A percentile compares a stretch with the other conserved stretches of the same genome.
Conservation (phyloP, 164 flowering plant species). For the Umbilicus rupestris region DNA sequence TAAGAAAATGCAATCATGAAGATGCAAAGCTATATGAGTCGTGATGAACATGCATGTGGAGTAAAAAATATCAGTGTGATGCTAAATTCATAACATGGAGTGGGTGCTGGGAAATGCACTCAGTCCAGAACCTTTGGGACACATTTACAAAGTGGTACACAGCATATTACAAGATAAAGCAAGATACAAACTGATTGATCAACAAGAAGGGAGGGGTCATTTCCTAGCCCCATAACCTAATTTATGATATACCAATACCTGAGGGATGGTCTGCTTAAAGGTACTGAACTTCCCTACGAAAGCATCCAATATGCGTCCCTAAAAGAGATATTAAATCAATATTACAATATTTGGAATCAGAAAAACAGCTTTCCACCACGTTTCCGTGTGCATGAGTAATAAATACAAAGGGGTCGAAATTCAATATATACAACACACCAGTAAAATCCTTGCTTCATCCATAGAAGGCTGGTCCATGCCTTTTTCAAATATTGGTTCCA, state of each 20-base stretch:
- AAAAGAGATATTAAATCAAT: constrained; percentile 11
- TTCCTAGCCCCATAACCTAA: neutral
- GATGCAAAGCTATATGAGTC: neutral
- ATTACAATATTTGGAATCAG: neutral
- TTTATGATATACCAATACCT: constrained; percentile 33
- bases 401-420: neutral
- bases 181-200: too few relatives aligned
- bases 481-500: constrained; percentile 94
- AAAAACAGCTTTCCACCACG: too few relatives aligned
- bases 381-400: neutral
- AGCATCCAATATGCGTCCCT: constrained; percentile 96
- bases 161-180: too few relatives aligned
- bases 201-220: too few relatives aligned
- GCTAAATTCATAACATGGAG: too few relatives aligned
- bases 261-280: constrained; percentile 91
- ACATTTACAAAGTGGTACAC: too few relatives aligned
- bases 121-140: too few relatives aligned
- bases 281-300: constrained; percentile 97
- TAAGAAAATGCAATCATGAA: constrained; percentile 6
- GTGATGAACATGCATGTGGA: too few relatives aligned
- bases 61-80: too few relatives aligned
- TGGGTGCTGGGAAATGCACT: too few relatives aligned
- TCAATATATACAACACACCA: constrained; percentile 38
- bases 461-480: constrained; percentile 74
- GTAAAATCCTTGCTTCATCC: constrained; percentile 83